Evolutionary conservation across 805 yeast species (phyloP), one percentile per base, ranked within the genome.

Genomic region (Metschnikowia borealis): DNA sequence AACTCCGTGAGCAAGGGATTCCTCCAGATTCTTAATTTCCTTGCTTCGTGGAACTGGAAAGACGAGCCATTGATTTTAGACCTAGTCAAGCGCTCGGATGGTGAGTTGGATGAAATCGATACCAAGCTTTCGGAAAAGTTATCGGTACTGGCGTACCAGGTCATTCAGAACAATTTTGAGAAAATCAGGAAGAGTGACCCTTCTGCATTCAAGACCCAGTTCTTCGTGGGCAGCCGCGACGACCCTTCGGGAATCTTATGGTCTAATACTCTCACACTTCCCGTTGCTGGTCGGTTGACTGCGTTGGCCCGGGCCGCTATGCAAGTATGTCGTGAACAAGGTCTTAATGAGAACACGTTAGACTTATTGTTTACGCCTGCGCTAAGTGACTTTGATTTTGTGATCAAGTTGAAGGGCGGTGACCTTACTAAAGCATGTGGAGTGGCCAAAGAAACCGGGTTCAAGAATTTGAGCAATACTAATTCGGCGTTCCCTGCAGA

Each of bases 31-130:
- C 64, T 94, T 36, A 73, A 80, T 43, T 87, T 85, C 60, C 65
- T 94, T 41, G 78, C 96, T 23, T 69, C 69, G 39, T 94, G 99
- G 99, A 90, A 94, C 66, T 94, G 99, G 99, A 85, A 81, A 59
- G 95, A 87, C 54, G 89, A 85, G 43, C 86, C 96, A 1, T 69
- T 94, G 53, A 80, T 91, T 48, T 69, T 94, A 53, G 97, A 94
- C 61, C 69, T 89, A 57, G 82, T 85, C 13, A 83, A 80, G 53
- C 66, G 66, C 20, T 35, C 51, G 3, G 59, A 53, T 20, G 52
- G 65, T 44, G 64, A 63, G 17, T 70, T 62, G 13, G 59, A 62
- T 35, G 70, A 65, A n/a, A 56, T 53, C 48, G 49, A 55, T 54
- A 74, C 74, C 47, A 77, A 75, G 46, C 66, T 83, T 32, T 76